These are phyloP conservation scores for Populus trichocarpa DNA, from an alignment of 441 rosid genomes.

Conservation along the genomic window DNA sequence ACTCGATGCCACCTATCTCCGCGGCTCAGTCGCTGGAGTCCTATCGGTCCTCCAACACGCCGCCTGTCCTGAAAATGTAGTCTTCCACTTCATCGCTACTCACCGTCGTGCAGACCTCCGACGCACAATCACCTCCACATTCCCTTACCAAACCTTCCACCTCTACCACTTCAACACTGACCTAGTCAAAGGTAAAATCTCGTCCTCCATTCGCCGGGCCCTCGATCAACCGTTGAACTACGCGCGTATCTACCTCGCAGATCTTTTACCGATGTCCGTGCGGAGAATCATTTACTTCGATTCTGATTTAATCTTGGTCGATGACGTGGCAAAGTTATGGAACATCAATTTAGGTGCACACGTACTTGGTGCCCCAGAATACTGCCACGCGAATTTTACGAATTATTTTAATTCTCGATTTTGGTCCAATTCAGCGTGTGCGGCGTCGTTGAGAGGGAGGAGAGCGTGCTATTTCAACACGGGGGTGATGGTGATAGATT, in stretches of 20 bases:
- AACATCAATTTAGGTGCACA: slow-evolving; percentile 34
- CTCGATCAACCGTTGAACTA: slow-evolving; percentile 73
- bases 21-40: slow-evolving; percentile 57
- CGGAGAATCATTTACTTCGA: slow-evolving; percentile 65
- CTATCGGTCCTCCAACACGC: slow-evolving; percentile 71
- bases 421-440: slow-evolving; percentile 47
- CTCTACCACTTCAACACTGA: slow-evolving; percentile 51
- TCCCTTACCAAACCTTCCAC: slow-evolving; percentile 48
- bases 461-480: slow-evolving; percentile 70
- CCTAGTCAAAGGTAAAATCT: slow-evolving; percentile 47
- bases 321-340: slow-evolving; percentile 70
- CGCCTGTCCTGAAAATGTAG: slow-evolving; percentile 61
- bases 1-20: slow-evolving; percentile 62
- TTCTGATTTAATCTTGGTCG: slow-evolving; percentile 74
- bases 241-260: slow-evolving; percentile 74
- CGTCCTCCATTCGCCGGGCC: slow-evolving; percentile 57
- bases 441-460: slow-evolving; percentile 39
- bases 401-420: slow-evolving; percentile 57
- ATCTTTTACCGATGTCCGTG: slow-evolving; percentile 50
- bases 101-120: slow-evolving; percentile 39
- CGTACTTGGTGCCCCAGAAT: slow-evolving; percentile 73
- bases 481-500: slow-evolving; percentile 81
- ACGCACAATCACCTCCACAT: slow-evolving; percentile 40
- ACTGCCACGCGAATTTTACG: slow-evolving; percentile 75
- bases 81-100: slow-evolving; percentile 59